Evolutionary conservation across 73 alveolate species (phyloP).

Genomic region (Paramecium octaurelia): DNA sequence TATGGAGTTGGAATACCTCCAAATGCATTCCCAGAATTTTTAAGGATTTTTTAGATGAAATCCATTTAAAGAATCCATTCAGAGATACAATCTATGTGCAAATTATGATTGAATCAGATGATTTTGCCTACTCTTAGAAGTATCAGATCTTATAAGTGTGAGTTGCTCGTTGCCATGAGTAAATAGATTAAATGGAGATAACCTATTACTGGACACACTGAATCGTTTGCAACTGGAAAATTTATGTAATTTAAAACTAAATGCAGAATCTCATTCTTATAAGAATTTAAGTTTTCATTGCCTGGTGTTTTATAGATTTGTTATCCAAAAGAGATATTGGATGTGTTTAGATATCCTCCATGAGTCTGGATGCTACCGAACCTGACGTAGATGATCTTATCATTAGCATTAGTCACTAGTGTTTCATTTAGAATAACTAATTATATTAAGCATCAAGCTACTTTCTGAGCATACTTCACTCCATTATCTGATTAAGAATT

Average conservation of each 20-base stretch:
- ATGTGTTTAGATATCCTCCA: conserved; percentile 96
- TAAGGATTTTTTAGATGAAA: conserved; percentile 91
- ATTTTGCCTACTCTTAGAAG: conserved; percentile 90
- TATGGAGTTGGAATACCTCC: conserved; percentile 97
- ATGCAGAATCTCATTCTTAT: conserved; percentile 83
- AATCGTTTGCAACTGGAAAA: conserved; percentile 85
- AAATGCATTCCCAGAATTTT: conserved; percentile 84
- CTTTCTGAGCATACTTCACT: conserved; percentile 93
- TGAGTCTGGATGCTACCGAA: conserved; percentile 90
- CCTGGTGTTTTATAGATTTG: too few species aligned
- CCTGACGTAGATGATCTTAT: conserved; percentile 97
- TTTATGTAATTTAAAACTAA: conserved; percentile 90
- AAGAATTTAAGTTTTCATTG: conserved; percentile 77
- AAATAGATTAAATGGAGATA: conserved; percentile 93
- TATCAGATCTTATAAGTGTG: conserved; percentile 89
- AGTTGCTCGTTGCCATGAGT: conserved; percentile 89
- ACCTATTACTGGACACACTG: conserved; percentile 96
- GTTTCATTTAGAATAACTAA: conserved; percentile 93
- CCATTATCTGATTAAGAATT: conserved; percentile 95
- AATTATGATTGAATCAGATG: conserved; percentile 68
- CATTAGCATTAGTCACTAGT: conserved; percentile 83
- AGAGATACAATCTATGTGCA: conserved; percentile 85
- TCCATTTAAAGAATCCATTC: conserved; percentile 96
- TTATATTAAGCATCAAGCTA: conserved; percentile 86
- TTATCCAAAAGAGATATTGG: conserved; percentile 94